These are phyloP conservation scores for Tephrocybe rancida DNA, from an alignment of 768 basidiomycete species.

Conservation along the genomic window DNA sequence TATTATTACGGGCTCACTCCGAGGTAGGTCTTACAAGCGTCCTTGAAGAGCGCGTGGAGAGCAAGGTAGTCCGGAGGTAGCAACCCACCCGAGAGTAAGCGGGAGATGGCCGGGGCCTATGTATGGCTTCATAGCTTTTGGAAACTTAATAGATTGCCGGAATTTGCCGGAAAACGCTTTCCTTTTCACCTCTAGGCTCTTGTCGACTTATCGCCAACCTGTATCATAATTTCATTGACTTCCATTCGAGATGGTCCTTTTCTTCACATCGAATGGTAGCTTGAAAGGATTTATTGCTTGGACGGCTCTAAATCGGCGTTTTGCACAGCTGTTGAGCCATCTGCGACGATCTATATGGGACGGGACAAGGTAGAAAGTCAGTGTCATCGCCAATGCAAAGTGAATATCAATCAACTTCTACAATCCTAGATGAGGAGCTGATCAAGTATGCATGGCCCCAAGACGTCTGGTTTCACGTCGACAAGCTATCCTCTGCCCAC, in stretches of 20 bases:
- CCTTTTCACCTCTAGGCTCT: background rate
- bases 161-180: background rate
- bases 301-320: background rate
- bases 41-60: too few species aligned
- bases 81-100: too few species aligned
- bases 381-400: conserved; percentile 25
- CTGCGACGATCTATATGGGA: conserved; percentile 88
- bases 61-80: too few species aligned
- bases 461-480: conserved; percentile 96
- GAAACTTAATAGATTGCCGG: too few species aligned
- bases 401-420: background rate
- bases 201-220: background rate
- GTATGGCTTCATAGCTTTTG: too few species aligned
- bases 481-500: conserved; percentile 95
- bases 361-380: conserved; percentile 95
- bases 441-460: conserved; percentile 91
- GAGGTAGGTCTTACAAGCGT: too few species aligned
- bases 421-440: conserved; percentile 82
- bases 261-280: conserved; percentile 48
- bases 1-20: too few species aligned
- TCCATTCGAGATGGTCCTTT: conserved; percentile 46
- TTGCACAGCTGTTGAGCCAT: conserved; percentile 56
- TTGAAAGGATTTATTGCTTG: background rate
- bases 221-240: background rate
- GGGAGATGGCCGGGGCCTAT: too few species aligned